Conservation (phyloP, 2,329 filamentous ascomycete genomes). For the Anisogramma anomala region DNA sequence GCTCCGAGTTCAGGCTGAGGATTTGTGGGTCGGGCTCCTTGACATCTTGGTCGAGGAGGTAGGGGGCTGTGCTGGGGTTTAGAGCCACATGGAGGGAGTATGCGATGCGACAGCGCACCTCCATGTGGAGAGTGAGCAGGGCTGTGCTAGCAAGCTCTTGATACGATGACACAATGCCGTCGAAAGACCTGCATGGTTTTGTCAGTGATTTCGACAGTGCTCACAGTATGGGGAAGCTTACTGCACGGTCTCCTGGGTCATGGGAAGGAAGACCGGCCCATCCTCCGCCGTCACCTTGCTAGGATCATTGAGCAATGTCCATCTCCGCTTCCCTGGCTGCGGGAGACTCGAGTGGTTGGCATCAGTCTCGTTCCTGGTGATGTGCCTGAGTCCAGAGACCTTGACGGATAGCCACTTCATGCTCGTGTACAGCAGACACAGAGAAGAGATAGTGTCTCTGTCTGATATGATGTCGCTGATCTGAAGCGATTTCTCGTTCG, state of each 20-base stretch:
- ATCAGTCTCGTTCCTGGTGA: constrained; percentile 62
- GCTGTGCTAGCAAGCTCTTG: constrained; percentile 68
- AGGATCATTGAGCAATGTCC: constrained; percentile 67
- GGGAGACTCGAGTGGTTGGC: constrained; percentile 44
- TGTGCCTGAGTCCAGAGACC: constrained; percentile 67
- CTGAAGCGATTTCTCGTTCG: constrained; percentile 52
- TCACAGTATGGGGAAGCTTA: constrained; percentile 32
- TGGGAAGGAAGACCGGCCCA: constrained; percentile 66
- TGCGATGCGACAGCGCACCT: constrained; percentile 75
- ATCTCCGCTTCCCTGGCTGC: constrained; percentile 56
- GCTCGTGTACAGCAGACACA: constrained; percentile 88
- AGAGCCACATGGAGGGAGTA: constrained; percentile 59
- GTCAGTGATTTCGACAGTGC: not conserved
- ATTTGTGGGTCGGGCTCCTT: constrained; percentile 70
- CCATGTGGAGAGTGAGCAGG: constrained; percentile 76
- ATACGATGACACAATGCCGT: constrained; percentile 73
- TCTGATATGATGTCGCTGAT: constrained; percentile 81
- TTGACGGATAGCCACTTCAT: constrained; percentile 95
- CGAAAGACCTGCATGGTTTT: constrained; percentile 54
- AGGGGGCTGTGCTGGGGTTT: constrained; percentile 49
- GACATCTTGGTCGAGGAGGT: constrained; percentile 59
- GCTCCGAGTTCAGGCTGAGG: constrained; percentile 68
- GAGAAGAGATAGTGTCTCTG: constrained; percentile 68
- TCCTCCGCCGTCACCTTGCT: constrained; percentile 47
- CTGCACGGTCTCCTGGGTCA: constrained; percentile 75